Evolutionary conservation across 768 basidiomycete species (phyloP), one percentile per base, ranked within the genome.

Genomic region (Sarcomyxa edulis): DNA sequence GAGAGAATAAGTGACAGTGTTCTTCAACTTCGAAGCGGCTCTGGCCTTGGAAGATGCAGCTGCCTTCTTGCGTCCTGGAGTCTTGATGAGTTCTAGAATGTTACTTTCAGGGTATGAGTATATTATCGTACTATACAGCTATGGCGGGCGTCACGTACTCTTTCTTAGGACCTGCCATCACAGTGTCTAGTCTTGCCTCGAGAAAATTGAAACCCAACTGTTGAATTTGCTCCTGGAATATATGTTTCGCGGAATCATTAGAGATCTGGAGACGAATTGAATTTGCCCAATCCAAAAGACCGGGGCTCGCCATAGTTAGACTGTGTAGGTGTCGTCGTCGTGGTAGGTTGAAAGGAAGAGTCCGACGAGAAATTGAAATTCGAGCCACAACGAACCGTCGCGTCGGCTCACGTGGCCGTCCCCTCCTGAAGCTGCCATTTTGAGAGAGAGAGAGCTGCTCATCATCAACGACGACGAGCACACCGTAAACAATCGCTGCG

Each of bases 51-150:
- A 75, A 12, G 71, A 64, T 47, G 71, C 74, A 48, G 68, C 74
- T 3, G 64, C 61, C 60, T 74, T 85, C 58, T 76, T 86, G 30
- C 86, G 74, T 21, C 84, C 80, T 10, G 88, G 88, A 1, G 89
- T 91, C 61, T 91, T 91, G 3, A 91, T 76, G 12, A 91, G 70
- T 37, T 90, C 85, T 28, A 87, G 79, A 11, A 90, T 71, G 6
- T 78, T 73, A 32, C 87, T 89, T 45, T n/a, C n/a, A n/a, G n/a
- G n/a, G n/a, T n/a, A n/a, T n/a, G n/a, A n/a, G n/a, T n/a, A n/a
- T n/a, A n/a, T n/a, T n/a, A n/a, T n/a, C n/a, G n/a, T n/a, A n/a
- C n/a, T n/a, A n/a, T n/a, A n/a, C n/a, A n/a, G n/a, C n/a, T n/a
- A n/a, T n/a, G n/a, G n/a, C n/a, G n/a, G n/a, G n/a, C n/a, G n/a